phyloP scores from a whole-genome alignment of 176 grass and related monocot genomes.

The Carex littledalei region DNA sequence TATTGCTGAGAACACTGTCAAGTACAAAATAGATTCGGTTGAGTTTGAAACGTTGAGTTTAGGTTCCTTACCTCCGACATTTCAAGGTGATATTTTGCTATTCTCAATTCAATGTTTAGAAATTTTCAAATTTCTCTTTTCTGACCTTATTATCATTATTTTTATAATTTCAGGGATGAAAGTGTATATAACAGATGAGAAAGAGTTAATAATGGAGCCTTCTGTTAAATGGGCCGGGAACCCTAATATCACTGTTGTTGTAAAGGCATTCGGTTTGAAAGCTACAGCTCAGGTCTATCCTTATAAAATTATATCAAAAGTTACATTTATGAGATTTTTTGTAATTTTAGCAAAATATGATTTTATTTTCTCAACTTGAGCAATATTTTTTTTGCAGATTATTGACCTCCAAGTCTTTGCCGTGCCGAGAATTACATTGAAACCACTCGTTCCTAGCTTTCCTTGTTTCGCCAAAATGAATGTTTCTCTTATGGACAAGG shows the following conservation, averaged over 20 bases:
- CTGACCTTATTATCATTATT: neutral
- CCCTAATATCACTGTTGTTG: conserved; percentile 72
- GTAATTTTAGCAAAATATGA: neutral
- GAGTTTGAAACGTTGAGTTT: conserved; percentile 79
- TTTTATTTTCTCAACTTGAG: conserved; percentile 15
- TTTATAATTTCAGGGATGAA: conserved; percentile 62
- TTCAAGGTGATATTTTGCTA: conserved; percentile 49
- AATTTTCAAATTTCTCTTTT: neutral
- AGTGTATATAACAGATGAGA: conserved; percentile 70
- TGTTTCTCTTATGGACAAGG: conserved; percentile 89
- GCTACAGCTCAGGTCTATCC: conserved; percentile 52
- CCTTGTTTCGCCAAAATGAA: conserved; percentile 79
- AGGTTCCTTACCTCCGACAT: conserved; percentile 62
- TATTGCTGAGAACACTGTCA: conserved; percentile 72
- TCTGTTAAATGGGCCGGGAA: conserved; percentile 82
- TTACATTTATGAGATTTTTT: neutral
- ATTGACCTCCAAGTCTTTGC: conserved; percentile 89
- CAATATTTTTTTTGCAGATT: conserved; percentile 35
- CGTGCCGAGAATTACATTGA: conserved; percentile 67
- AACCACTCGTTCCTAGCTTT: conserved; percentile 73
- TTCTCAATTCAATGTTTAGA: conserved; percentile 1
- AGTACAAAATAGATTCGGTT: conserved; percentile 84
- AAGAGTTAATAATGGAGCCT: conserved; percentile 82
- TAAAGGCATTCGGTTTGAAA: conserved; percentile 75
- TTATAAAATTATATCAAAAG: conserved; percentile 8